Evolutionary conservation across 768 basidiomycete genomes (phyloP).

Genomic region (Floccularia luteovirens): DNA sequence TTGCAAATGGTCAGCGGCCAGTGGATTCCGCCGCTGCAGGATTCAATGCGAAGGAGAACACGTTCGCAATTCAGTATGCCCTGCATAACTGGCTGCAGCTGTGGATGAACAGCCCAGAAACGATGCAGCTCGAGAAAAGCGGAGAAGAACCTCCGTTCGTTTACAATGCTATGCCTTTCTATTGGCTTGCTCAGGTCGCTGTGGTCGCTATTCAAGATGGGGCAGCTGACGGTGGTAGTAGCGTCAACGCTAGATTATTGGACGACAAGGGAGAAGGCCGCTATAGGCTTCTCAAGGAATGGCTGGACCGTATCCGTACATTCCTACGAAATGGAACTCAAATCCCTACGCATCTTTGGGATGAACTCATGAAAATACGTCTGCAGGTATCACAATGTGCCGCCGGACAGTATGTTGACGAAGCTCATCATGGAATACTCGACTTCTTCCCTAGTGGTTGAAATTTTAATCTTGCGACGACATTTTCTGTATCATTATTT

Average conservation of each 20-base stretch:
- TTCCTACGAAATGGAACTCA: constrained; percentile 37
- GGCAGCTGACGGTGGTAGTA: constrained; percentile 12
- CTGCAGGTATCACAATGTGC: constrained; percentile 12
- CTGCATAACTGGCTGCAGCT: constrained; percentile 56
- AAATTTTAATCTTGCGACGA: not conserved
- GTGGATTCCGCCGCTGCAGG: constrained; percentile 6
- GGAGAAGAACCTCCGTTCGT: constrained; percentile 27
- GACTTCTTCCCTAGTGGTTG: constrained; percentile 12
- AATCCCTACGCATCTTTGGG: constrained; percentile 36
- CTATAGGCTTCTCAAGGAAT: constrained; percentile 40
- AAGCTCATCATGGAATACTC: constrained; percentile 12
- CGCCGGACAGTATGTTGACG: constrained; percentile 6
- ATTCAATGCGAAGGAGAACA: constrained; percentile 11
- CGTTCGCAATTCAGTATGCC: constrained; percentile 36
- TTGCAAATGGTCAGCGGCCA: not conserved
- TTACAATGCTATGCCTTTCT: constrained; percentile 45
- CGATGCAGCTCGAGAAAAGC: constrained; percentile 16
- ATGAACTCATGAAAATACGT: constrained; percentile 37
- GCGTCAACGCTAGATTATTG: too few species aligned
- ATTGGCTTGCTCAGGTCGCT: constrained; percentile 55
- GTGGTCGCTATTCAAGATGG: constrained; percentile 45
- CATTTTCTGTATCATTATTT: not conserved
- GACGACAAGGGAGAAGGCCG: constrained; percentile 25
- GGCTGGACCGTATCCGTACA: constrained; percentile 39
- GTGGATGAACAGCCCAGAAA: constrained; percentile 37